phyloP scores from a whole-genome alignment of 2,329 filamentous ascomycete species.

The Elsinoe batatas region DNA sequence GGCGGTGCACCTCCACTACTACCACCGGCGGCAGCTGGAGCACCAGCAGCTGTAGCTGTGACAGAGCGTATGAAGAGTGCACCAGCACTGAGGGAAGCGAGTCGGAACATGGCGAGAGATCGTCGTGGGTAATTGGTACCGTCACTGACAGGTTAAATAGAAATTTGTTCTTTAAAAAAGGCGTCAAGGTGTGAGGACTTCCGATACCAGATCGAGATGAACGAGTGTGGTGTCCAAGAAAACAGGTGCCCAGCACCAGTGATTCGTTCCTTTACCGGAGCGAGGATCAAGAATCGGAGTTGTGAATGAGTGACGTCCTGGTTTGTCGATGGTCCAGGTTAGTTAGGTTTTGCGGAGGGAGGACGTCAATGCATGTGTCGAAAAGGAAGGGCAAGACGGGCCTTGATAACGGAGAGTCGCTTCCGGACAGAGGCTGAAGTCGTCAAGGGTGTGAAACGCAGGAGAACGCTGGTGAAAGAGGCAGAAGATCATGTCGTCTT shows the following conservation, averaged over 20 bases:
- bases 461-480: background rate
- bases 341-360: background rate
- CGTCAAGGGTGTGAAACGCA: constrained; percentile 8
- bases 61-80: background rate
- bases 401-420: constrained; percentile 8
- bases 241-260: constrained; percentile 3
- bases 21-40: background rate
- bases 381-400: background rate
- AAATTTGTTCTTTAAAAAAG: background rate
- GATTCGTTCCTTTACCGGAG: background rate
- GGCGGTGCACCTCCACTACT: background rate
- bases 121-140: background rate
- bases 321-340: constrained; percentile 2
- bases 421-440: constrained; percentile 6
- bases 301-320: constrained; percentile 8
- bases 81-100: constrained; percentile 1
- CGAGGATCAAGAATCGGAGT: background rate
- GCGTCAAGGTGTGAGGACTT: background rate
- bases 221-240: background rate
- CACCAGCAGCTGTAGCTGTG: background rate
- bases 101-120: constrained; percentile 1
- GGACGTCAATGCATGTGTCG: constrained; percentile 4
- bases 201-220: constrained; percentile 7
- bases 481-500: background rate
- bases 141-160: constrained; percentile 8